Base-by-base conservation (phyloP, 1,139 yeast genomes). In the Debaryomyces fabryi region DNA sequence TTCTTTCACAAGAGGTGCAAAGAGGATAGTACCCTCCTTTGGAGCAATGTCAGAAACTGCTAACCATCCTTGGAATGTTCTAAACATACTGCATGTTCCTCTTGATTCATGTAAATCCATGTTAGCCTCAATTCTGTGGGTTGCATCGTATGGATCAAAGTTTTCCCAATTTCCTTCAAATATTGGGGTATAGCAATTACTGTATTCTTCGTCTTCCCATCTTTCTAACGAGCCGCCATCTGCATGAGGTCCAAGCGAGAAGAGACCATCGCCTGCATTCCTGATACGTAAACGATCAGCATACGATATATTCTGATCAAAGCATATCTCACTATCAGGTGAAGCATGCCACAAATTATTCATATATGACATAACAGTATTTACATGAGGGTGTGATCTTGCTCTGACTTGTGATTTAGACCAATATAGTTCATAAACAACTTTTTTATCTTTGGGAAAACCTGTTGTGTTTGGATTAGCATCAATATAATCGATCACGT, bases 161-260 rank as follows among this genome's bases (percentile, higher is more conserved):
- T 72, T 62, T 58, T 77, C 79, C 81, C 82, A 77, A 15, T 62
- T 49, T 3, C 81, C 82, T 37, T 71, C 71, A 25, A 72, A 68
- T 18, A 78, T 75, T 24, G 63, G 65, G 4, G 58, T 52, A 55
- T 78, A 78, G 20, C 68, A 68, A n/a, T 59, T 57, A 7, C 76
- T 57, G 56, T 76, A 78, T 39, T 58, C 66, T 2, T 56, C 57
- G 51, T 75, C 78, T 50, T 73, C 76, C 79, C 79, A 74, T 49
- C 82, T 60, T 55, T 77, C 82, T 42, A 77, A 63, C 0, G 79
- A 70, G 9, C 80, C 76, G 10, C 78, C 69, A 52, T 78, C 82
- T 8, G 69, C 59, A 50, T 78, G 82, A 15, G 73, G 68, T 9
- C 48, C 48, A 20, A 49, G 65, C 5, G 74, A 52, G 23, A 65